Evolutionary conservation across 768 basidiomycete species (phyloP), one percentile per base, ranked within the genome.

Genomic region (Kondoa malvinella): DNA sequence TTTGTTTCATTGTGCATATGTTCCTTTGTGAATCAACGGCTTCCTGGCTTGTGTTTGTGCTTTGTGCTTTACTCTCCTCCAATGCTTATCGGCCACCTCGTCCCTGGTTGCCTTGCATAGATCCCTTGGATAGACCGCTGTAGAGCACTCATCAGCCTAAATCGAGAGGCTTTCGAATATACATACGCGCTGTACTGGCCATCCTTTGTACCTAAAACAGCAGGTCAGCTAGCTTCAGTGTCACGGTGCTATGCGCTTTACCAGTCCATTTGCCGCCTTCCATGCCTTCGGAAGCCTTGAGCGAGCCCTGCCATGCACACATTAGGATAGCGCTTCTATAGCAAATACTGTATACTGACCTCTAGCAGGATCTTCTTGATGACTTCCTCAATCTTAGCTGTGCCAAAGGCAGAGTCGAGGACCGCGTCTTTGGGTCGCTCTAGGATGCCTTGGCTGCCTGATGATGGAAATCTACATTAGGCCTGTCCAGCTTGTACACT

Each of bases 371-470:
- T 66, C 2, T 4, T 57, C 56, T 57, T 33, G 56, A 66, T 31
- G 56, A 57, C 17, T 34, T 31, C 65, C 56, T 57, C 30, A n/a
- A 26, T 56, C n/a, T 66, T 66, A 30, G 50, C 27, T 17, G 57
- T 31, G 4, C 56, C 65, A 30, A 66, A 66, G 25, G 57, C 32
- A 12, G 56, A 27, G 56, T 57, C 50, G 29, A 66, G 65, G 50
- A 57, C 26, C 29, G 56, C 56, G n/a, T 66, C 57, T 16, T 56
- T 57, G 15, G 65, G 50, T 16, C 65, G 50, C 65, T 66, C 50
- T n/a, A 66, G 56, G 65, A 66, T 56, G 32, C 65, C 65, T 58
- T 66, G 65, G 1, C 30, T 57, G 4, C 65, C 65, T 56, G 50
- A 50, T n/a, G 8, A 64, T 14, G 3, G 25, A 4, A 29, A 29